Evolutionary conservation across 352 stramenopile genomes (phyloP), one percentile per base, ranked within the genome.

Genomic region (Phytophthora pistaciae): DNA sequence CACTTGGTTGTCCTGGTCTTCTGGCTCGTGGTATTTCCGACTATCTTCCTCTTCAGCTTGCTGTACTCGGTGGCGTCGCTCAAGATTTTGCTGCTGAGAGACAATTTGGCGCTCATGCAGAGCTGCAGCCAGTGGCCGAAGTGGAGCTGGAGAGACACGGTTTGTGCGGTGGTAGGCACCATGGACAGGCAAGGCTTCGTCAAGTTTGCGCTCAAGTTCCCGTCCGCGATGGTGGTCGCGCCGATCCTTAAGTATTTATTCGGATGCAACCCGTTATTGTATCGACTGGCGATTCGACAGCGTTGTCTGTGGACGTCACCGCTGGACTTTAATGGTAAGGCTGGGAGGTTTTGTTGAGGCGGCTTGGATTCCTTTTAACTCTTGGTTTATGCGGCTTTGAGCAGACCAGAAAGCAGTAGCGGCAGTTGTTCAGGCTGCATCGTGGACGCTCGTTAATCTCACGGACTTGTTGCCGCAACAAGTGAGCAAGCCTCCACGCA

Each of bases 171-270:
- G 20, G 11, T 79, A 1, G 78, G 78, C 25, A n/a, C 65, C 11
- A 81, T 85, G 68, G 64, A 82, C 11, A 63, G 78, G 52, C 78
- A 85, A 56, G 78, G 78, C 1, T 79, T 80, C 57, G 58, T n/a
- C 18, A 78, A 74, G 56, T 74, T 85, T 42, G 62, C 42, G 6
- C 27, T 85, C 8, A 76, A 80, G 27, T 75, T 85, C 25, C 78
- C 78, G 29, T 77, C 66, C 10, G 65, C 73, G 3, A 31, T 79
- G 50, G 66, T 85, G 29, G 53, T 80, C 16, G 60, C 76, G 1
- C 78, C 78, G n/a, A 48, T 85, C 7, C 56, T 85, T 20, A 85
- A 85, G 58, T 82, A 82, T 68, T 62, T 85, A 29, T 73, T 85
- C 31, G 75, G 73, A 14, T 77, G 68, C 50, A 85, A 85, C 57